Evolutionary conservation across 2,329 filamentous ascomycete species (phyloP).

Genomic region (Chrysosporium keratinophilum): DNA sequence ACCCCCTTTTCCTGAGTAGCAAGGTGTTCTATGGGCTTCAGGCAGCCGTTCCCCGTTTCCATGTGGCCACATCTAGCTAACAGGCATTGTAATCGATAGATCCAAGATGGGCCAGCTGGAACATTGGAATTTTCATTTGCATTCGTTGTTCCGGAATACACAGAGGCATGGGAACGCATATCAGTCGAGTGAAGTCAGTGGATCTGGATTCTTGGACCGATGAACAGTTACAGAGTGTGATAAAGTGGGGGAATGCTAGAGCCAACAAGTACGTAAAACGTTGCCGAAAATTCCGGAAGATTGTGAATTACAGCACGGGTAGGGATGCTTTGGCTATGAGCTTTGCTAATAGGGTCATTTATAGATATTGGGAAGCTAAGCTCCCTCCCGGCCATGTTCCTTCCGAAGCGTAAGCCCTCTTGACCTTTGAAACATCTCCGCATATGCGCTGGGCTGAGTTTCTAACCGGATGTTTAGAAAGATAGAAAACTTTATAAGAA

Average conservation of each 20-base stretch:
- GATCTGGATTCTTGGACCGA: conserved; percentile 98
- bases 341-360: conserved; percentile 21
- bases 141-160: conserved; percentile 98
- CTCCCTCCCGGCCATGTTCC: conserved; percentile 81
- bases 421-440: neutral
- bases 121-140: conserved; percentile 91
- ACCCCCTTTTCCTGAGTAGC: neutral
- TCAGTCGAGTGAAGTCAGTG: conserved; percentile 94
- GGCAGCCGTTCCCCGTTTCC: neutral
- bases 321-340: neutral
- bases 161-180: conserved; percentile 96
- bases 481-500: conserved; percentile 99
- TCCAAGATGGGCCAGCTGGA: conserved; percentile 98
- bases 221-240: conserved; percentile 85
- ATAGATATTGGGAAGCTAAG: conserved; percentile 84
- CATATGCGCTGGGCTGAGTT: conserved; percentile 9
- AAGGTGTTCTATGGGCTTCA: neutral
- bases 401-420: conserved; percentile 58
- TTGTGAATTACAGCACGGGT: neutral
- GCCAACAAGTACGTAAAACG: conserved; percentile 66
- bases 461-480: conserved; percentile 44
- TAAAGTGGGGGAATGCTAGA: conserved; percentile 90
- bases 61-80: neutral
- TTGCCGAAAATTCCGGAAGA: neutral
- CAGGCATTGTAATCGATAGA: conserved; percentile 44